Percentiles rank a stretch among this genome's conserved stretches.
Conservation (phyloP, 1,284 basidiomycete species). For the Porogramme epimiltina region DNA sequence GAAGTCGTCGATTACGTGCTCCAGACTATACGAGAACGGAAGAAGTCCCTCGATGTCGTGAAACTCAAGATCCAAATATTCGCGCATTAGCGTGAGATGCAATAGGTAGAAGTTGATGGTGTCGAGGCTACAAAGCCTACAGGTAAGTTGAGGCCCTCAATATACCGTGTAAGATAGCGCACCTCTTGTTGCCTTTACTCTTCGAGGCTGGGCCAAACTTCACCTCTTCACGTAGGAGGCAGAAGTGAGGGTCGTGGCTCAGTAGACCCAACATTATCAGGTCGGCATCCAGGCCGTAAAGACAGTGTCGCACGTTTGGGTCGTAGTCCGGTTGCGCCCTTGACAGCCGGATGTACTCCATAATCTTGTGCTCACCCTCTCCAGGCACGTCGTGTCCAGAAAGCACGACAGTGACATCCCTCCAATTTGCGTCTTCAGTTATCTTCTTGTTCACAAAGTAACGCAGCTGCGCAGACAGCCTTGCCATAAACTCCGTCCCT, state of each 20-base stretch:
- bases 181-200: conserved; percentile 74
- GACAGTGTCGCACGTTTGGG: conserved; percentile 92
- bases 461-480: conserved; percentile 86
- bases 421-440: conserved; percentile 93
- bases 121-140: conserved; percentile 71
- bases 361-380: conserved; percentile 99
- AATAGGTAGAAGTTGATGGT: conserved; percentile 93
- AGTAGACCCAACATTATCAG: conserved; percentile 97
- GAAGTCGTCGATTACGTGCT: conserved; percentile 97
- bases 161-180: conserved; percentile 34
- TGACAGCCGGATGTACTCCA: conserved; percentile 96
- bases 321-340: conserved; percentile 96
- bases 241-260: conserved; percentile 99
- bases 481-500: conserved; percentile 96
- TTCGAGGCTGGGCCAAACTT: conserved; percentile 88
- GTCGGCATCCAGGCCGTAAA: conserved; percentile 98
- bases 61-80: conserved; percentile 97
- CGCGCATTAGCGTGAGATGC: conserved; percentile 92
- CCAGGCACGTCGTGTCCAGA: conserved; percentile 99
- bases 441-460: conserved; percentile 99
- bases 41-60: conserved; percentile 61
- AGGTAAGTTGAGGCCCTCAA: too few species aligned
- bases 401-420: conserved; percentile 88
- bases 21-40: conserved; percentile 80
- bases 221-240: conserved; percentile 95